A percentile compares a stretch with the other conserved stretches of the same genome.
Evolutionary conservation across 345 rosid genomes (phyloP).

Genomic region (Physaria fendleri): DNA sequence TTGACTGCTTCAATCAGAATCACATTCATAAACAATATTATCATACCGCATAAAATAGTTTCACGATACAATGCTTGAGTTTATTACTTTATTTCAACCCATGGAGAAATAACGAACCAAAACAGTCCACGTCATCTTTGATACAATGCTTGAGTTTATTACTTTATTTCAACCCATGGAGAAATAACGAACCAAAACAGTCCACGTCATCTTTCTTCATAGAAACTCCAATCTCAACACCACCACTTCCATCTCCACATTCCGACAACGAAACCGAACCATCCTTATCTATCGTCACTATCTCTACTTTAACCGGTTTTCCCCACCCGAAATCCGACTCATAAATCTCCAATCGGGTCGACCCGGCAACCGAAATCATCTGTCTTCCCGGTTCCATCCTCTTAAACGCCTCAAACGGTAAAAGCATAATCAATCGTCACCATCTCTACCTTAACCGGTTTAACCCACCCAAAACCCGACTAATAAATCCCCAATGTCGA

Average conservation of each 20-base stretch:
- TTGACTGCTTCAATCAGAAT: too few relatives aligned
- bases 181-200: constrained; percentile 13
- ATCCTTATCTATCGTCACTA: constrained; percentile 25
- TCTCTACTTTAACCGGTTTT: constrained; percentile 24
- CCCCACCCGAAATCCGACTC: constrained; percentile 33
- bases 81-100: background rate
- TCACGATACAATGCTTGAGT: too few relatives aligned
- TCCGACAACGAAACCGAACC: constrained; percentile 28
- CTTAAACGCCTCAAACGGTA: constrained; percentile 14
- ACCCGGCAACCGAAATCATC: constrained; percentile 32
- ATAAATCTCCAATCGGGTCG: constrained; percentile 31
- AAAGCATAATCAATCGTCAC: constrained; percentile 6
- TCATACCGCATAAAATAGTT: too few relatives aligned
- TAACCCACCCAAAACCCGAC: too few relatives aligned
- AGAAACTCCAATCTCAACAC: constrained; percentile 31
- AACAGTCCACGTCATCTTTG: constrained; percentile 16
- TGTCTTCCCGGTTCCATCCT: constrained; percentile 21
- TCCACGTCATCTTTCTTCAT: constrained; percentile 19
- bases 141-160: too few relatives aligned
- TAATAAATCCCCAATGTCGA: too few relatives aligned
- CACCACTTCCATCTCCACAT: constrained; percentile 24
- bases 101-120: constrained; percentile 3
- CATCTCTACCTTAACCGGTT: too few relatives aligned
- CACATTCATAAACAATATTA: too few relatives aligned
- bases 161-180: background rate